Conservation (phyloP, 2,329 filamentous ascomycete genomes). For the Diaporthe longicolla region DNA sequence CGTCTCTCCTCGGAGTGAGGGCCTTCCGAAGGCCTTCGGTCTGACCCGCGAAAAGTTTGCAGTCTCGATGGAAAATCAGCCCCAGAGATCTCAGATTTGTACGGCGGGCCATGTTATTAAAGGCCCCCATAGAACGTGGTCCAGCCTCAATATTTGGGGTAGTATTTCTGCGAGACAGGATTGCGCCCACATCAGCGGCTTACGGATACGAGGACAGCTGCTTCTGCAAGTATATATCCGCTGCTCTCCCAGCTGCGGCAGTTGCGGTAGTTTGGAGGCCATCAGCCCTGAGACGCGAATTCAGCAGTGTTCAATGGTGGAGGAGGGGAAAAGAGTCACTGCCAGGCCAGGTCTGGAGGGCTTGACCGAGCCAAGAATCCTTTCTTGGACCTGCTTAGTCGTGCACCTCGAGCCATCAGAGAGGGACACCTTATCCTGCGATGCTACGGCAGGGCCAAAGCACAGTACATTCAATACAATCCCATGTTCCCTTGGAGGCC, state of each 20-base stretch:
- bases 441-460: background rate
- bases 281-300: conserved; percentile 6
- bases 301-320: background rate
- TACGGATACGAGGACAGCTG: conserved; percentile 31
- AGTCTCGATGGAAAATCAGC: background rate
- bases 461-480: background rate
- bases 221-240: background rate
- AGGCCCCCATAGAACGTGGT: conserved; percentile 2
- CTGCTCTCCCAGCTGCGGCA: background rate
- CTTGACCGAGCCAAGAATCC: conserved; percentile 1
- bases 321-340: background rate
- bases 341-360: conserved; percentile 15
- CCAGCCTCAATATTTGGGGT: conserved; percentile 6
- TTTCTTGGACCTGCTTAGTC: background rate
- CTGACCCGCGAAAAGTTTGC: background rate
- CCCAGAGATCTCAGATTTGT: background rate
- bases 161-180: conserved; percentile 26
- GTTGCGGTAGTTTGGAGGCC: conserved; percentile 20
- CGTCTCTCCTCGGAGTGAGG: background rate
- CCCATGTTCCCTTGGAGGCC: background rate
- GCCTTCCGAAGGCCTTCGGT: background rate
- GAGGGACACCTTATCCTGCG: background rate
- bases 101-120: background rate
- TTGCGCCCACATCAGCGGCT: conserved; percentile 16
- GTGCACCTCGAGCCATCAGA: no score